Conservation (phyloP, 179 eudicot genomes). For the Patellifolia procumbens region DNA sequence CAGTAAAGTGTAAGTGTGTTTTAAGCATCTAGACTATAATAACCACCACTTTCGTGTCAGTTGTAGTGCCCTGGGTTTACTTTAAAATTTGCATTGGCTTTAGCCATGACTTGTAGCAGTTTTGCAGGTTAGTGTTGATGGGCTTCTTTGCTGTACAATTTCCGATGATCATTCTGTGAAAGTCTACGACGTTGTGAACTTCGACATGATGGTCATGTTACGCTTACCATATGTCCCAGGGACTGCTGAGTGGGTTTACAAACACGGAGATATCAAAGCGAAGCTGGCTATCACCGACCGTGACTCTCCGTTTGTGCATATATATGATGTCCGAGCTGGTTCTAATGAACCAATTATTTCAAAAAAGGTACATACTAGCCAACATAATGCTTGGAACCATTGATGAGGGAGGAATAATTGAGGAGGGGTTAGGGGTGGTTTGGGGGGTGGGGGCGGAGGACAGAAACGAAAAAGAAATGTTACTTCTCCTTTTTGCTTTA, state of each 20-base stretch:
- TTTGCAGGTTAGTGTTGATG: constrained; percentile 92
- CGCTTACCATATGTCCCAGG: constrained; percentile 79
- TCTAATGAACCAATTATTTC: constrained; percentile 78
- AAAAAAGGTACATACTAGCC: constrained; percentile 56
- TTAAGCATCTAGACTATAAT: not conserved
- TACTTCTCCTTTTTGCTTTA: not conserved
- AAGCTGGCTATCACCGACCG: constrained; percentile 90
- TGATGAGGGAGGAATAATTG: not conserved
- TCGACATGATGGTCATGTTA: constrained; percentile 98
- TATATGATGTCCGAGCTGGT: constrained; percentile 88
- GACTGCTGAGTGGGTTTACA: constrained; percentile 90
- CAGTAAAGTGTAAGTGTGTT: not conserved
- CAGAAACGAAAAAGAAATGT: not conserved
- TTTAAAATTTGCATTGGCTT: constrained; percentile 19
- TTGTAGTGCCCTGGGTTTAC: not conserved
- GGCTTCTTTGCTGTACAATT: constrained; percentile 91
- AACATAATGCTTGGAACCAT: not conserved
- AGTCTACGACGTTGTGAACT: constrained; percentile 93
- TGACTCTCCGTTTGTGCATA: constrained; percentile 71
- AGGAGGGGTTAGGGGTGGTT: not conserved
- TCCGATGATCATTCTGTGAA: constrained; percentile 81
- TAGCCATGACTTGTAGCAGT: constrained; percentile 42
- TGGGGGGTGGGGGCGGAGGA: not conserved
- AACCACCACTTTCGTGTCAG: not conserved
- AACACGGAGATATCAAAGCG: constrained; percentile 83